phyloP scores from a whole-genome alignment of 2,329 filamentous ascomycete species.

The Pseudocercospora pini-densiflorae region DNA sequence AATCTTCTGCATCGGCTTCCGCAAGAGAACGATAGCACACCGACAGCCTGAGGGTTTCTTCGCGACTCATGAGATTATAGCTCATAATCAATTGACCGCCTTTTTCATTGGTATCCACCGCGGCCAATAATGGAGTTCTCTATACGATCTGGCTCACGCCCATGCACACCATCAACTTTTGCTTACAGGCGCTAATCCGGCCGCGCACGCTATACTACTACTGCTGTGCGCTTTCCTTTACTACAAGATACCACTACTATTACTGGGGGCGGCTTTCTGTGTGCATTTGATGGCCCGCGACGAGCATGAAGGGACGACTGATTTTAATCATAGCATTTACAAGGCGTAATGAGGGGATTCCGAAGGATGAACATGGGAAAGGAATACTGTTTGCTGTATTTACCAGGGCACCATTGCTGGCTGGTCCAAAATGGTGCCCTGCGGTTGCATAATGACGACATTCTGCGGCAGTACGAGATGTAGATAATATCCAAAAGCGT shows the following conservation, averaged over 20 bases:
- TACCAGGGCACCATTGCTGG: slow-evolving; percentile 9
- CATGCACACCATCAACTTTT: slow-evolving; percentile 1
- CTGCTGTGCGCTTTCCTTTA: slow-evolving; percentile 13
- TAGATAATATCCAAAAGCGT: slow-evolving; percentile 22
- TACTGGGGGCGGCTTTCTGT: slow-evolving; percentile 9
- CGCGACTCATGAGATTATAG: slow-evolving; percentile 1
- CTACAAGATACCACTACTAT: slow-evolving; percentile 19
- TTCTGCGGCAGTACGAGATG: slow-evolving; percentile 21
- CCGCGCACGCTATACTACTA: slow-evolving; percentile 14
- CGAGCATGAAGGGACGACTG: slow-evolving; percentile 22
- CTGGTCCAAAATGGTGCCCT: slow-evolving; percentile 16
- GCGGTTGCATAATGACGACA: slow-evolving; percentile 12
- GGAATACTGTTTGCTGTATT: slow-evolving; percentile 9
- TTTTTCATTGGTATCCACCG: neutral
- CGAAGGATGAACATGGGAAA: neutral
- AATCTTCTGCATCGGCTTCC: slow-evolving; percentile 24
- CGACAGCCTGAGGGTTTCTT: neutral
- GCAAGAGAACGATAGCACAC: slow-evolving; percentile 25
- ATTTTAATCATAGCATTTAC: slow-evolving; percentile 16
- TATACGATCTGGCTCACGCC: slow-evolving; percentile 3
- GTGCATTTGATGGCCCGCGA: slow-evolving; percentile 17
- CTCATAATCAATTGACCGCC: neutral
- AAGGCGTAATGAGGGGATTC: neutral
- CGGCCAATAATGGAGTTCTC: neutral
- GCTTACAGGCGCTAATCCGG: neutral